Evolutionary conservation across 2,329 filamentous ascomycete genomes (phyloP).

Genomic region (Aspergillus felis): DNA sequence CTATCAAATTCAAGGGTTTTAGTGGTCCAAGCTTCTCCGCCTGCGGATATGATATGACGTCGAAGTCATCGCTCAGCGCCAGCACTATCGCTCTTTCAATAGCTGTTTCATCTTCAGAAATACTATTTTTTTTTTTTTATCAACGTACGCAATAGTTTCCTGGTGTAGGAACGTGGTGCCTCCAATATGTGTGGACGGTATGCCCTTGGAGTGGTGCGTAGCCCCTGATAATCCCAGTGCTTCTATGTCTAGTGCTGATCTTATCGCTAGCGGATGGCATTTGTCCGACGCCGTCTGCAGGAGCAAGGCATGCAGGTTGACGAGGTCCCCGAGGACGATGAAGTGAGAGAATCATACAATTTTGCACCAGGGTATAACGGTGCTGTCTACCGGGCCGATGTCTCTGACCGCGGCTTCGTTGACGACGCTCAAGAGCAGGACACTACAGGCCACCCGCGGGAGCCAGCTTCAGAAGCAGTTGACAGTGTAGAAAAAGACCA

Average conservation of each 20-base stretch:
- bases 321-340: slow-evolving; percentile 68
- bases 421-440: slow-evolving; percentile 16
- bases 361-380: slow-evolving; percentile 86
- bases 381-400: slow-evolving; percentile 77
- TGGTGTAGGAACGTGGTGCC: background rate
- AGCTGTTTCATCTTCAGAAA: background rate
- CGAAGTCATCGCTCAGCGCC: slow-evolving; percentile 4
- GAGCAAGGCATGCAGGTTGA: slow-evolving; percentile 70
- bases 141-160: background rate
- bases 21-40: slow-evolving; percentile 25
- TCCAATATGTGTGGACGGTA: slow-evolving; percentile 67
- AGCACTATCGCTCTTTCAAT: background rate
- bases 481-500: background rate
- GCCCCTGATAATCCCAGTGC: background rate
- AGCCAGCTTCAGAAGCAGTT: background rate
- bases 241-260: background rate
- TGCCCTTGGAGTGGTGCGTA: slow-evolving; percentile 56
- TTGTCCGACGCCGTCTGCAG: slow-evolving; percentile 69
- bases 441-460: slow-evolving; percentile 35
- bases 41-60: slow-evolving; percentile 21
- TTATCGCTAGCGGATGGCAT: slow-evolving; percentile 65
- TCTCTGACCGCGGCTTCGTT: slow-evolving; percentile 54
- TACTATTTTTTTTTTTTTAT: background rate
- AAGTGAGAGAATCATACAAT: slow-evolving; percentile 75
- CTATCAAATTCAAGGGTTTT: slow-evolving; percentile 7